phyloP scores from a whole-genome alignment of 2,329 filamentous ascomycete species.

The Diaporthe sp. region DNA sequence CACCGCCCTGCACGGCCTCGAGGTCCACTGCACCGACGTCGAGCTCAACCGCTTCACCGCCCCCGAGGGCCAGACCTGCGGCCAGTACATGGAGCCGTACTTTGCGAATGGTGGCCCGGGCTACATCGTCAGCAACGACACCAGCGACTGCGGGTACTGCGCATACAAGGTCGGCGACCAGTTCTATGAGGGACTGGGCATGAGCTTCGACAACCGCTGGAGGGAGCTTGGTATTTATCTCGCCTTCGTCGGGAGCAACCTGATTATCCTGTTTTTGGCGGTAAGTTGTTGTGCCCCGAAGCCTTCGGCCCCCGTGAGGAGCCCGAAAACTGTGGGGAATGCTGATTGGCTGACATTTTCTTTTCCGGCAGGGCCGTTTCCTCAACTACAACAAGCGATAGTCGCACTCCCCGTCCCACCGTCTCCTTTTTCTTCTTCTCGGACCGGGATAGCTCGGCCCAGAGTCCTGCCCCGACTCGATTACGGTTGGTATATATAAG shows the following conservation, averaged over 20 bases:
- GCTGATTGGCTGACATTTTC: not conserved
- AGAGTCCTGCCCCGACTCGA: not conserved
- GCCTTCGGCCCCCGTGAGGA: not conserved
- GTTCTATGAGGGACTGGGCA: constrained; percentile 78
- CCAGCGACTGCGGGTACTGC: constrained; percentile 82
- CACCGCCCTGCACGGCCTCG: constrained; percentile 78
- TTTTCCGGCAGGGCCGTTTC: constrained; percentile 60
- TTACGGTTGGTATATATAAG: not conserved
- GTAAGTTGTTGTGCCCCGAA: constrained; percentile 55
- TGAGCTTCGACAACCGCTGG: constrained; percentile 80
- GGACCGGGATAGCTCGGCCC: not conserved
- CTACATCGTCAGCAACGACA: constrained; percentile 78
- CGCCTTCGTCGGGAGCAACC: constrained; percentile 83
- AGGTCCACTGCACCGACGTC: constrained; percentile 70
- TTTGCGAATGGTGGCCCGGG: constrained; percentile 78
- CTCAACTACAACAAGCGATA: constrained; percentile 68
- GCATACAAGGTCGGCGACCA: constrained; percentile 85
- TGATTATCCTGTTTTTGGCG: constrained; percentile 71
- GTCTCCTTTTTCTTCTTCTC: not conserved
- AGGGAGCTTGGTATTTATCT: constrained; percentile 84
- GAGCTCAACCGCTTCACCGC: constrained; percentile 80
- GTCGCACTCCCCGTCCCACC: constrained; percentile 31
- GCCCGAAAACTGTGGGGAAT: constrained; percentile 17
- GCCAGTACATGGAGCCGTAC: constrained; percentile 81
- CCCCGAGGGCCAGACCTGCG: constrained; percentile 76